These are phyloP conservation scores for Schoenoplectus tabernaemontani DNA, from an alignment of 202 grass and related monocot genomes.

Conservation along the genomic window DNA sequence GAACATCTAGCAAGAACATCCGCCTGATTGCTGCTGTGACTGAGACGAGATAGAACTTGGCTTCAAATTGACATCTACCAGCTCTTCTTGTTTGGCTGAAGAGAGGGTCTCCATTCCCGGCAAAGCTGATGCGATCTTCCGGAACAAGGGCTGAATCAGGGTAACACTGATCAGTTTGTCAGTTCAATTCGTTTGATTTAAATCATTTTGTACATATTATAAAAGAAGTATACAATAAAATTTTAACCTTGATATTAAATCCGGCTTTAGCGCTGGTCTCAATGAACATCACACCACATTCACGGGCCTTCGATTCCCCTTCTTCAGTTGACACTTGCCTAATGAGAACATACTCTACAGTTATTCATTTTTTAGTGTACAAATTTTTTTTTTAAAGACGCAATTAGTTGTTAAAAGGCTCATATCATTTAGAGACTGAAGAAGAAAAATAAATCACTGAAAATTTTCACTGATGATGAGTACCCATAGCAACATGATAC, in stretches of 20 bases:
- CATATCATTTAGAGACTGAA: neutral
- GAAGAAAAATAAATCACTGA: neutral
- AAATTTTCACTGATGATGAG: neutral
- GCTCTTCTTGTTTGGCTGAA: conserved; percentile 47
- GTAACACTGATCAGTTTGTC: neutral
- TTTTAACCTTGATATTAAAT: conserved; percentile 68
- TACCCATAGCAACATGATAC: no score
- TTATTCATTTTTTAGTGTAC: neutral
- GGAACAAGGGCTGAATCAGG: conserved; percentile 53
- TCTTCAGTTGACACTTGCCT: conserved; percentile 72
- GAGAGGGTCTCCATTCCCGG: conserved; percentile 58
- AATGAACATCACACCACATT: conserved; percentile 60
- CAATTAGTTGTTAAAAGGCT: no score
- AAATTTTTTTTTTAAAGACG: no score
- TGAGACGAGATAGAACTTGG: conserved; percentile 26
- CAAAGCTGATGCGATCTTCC: conserved; percentile 55
- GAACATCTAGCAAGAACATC: conserved; percentile 48
- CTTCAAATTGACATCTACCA: conserved; percentile 70
- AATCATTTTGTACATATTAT: no score
- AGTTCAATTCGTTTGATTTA: no score
- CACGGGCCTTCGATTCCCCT: conserved; percentile 47
- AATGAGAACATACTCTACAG: neutral
- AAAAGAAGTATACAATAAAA: neutral
- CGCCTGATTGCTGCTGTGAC: conserved; percentile 38
- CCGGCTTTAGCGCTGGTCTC: conserved; percentile 74